Percentiles rank a stretch among this genome's conserved stretches.
Evolutionary conservation across 2,329 filamentous ascomycete genomes (phyloP).

Genomic region (Pseudocercospora macadamiae): DNA sequence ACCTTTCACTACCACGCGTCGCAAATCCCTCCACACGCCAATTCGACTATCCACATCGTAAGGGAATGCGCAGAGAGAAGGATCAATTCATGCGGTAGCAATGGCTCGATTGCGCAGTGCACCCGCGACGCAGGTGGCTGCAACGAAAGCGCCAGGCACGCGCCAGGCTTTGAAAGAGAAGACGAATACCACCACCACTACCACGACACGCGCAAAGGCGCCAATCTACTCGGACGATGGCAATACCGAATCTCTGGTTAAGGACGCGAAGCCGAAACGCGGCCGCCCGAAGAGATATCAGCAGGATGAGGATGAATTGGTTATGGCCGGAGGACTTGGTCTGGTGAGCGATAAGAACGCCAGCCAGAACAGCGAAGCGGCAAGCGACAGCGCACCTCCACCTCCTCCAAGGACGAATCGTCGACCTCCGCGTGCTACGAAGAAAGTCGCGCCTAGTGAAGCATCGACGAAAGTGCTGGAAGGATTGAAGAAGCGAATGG

Average conservation of each 20-base stretch:
- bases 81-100: conserved; percentile 1
- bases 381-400: conserved; percentile 22
- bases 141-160: conserved; percentile 16
- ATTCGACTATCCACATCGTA: neutral
- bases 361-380: conserved; percentile 18
- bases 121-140: conserved; percentile 20
- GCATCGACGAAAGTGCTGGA: conserved; percentile 36
- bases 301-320: conserved; percentile 28
- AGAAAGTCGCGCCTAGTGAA: conserved; percentile 33
- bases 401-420: conserved; percentile 23
- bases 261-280: conserved; percentile 29
- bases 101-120: conserved; percentile 37
- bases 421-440: conserved; percentile 29
- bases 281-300: conserved; percentile 26
- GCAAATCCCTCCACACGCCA: neutral
- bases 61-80: conserved; percentile 9
- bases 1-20: conserved; percentile 10
- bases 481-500: conserved; percentile 39
- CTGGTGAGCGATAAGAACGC: conserved; percentile 14
- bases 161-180: conserved; percentile 36
- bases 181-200: conserved; percentile 37
- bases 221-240: conserved; percentile 31
- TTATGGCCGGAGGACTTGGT: conserved; percentile 37
- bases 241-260: conserved; percentile 33
- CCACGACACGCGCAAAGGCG: conserved; percentile 25